Base-by-base conservation (phyloP, 805 yeast species). In the Torulaspora microellipsoides region DNA sequence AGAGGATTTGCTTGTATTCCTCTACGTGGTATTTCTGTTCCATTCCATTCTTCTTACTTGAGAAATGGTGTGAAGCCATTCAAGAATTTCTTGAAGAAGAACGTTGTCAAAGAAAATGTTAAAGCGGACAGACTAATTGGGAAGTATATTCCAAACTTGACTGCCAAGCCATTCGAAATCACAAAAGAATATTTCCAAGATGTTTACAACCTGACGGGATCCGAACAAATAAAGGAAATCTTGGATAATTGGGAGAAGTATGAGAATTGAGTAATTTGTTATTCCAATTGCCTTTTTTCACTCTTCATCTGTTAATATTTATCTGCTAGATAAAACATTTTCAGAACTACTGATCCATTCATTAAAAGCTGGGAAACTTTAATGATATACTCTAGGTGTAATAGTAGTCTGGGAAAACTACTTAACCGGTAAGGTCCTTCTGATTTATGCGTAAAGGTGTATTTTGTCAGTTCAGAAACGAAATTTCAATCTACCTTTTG, bases 1-100 rank as follows among this genome's bases (percentile, higher is more conserved):
- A 85, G 99, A 74, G 99, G 99, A 20, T 91, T 87, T 59, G 98
- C 99, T 33, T 91, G 93, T 60, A 93, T 93, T 59, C 99, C 99
- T 67, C 80, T 93, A 69, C 89, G 85, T 76, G 99, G 99, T 59
- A 93, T 93, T 55, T 88, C 96, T n/a, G 99, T 93, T 65, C 99
- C 99, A 51, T 93, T 93, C 97, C 99, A 93, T 73, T 89, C 97
- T 25, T 83, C 96, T n/a, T 93, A 95, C 74, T 78, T 93, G 73
- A 85, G 91, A 78, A 86, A 93, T 45, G 99, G 99, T 72, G 99
- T 93, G 48, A 91, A 90, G 72, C 99, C 99, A 60, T 93, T 93
- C 87, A 90, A 91, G 77, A 86, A 89, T 72, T 93, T 93, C 83
- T 78, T 93, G 74, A 82, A 83, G 67, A 93, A 89, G 84, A 91